These are phyloP conservation scores for Colletotrichum euphorbiae DNA, from an alignment of 2,329 filamentous ascomycete species.

Conservation along the genomic window DNA sequence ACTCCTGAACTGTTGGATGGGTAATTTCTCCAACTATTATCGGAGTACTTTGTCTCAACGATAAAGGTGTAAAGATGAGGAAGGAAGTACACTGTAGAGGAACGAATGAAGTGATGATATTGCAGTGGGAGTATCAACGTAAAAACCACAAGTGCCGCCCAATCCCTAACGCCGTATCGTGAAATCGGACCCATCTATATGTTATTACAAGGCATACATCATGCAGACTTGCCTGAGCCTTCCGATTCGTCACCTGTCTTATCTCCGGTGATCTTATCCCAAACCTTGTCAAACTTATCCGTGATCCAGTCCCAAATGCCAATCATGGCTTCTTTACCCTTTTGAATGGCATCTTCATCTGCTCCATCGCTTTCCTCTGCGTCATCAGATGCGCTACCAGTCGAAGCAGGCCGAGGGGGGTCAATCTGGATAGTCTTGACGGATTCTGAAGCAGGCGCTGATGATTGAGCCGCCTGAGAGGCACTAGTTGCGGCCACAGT, in stretches of 20 bases:
- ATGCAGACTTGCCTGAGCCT: slow-evolving; percentile 15
- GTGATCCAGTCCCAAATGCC: slow-evolving; percentile 65
- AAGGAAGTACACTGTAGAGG: neutral
- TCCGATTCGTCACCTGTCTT: neutral
- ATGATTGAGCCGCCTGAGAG: slow-evolving; percentile 37
- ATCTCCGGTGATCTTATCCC: slow-evolving; percentile 56
- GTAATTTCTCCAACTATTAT: too few relatives aligned
- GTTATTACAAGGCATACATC: slow-evolving; percentile 3
- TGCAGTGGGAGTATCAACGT: slow-evolving; percentile 34
- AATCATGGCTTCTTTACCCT: slow-evolving; percentile 47
- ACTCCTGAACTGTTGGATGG: too few relatives aligned
- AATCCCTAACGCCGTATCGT: slow-evolving; percentile 30
- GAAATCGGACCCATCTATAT: neutral
- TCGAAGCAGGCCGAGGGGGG: slow-evolving; percentile 41
- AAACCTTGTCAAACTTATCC: slow-evolving; percentile 58
- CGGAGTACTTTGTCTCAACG: too few relatives aligned
- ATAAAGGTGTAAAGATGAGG: too few relatives aligned
- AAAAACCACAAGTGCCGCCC: slow-evolving; percentile 21
- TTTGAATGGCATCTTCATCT: slow-evolving; percentile 46
- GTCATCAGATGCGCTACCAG: slow-evolving; percentile 35
- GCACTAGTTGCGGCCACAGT: slow-evolving; percentile 22
- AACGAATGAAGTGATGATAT: neutral
- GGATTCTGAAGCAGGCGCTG: slow-evolving; percentile 24
- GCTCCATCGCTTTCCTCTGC: slow-evolving; percentile 41
- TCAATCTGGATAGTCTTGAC: slow-evolving; percentile 42